Percentiles rank a stretch among this genome's conserved stretches.
Evolutionary conservation across 306 rosid species (phyloP).

Genomic region (Quercus bicolor): DNA sequence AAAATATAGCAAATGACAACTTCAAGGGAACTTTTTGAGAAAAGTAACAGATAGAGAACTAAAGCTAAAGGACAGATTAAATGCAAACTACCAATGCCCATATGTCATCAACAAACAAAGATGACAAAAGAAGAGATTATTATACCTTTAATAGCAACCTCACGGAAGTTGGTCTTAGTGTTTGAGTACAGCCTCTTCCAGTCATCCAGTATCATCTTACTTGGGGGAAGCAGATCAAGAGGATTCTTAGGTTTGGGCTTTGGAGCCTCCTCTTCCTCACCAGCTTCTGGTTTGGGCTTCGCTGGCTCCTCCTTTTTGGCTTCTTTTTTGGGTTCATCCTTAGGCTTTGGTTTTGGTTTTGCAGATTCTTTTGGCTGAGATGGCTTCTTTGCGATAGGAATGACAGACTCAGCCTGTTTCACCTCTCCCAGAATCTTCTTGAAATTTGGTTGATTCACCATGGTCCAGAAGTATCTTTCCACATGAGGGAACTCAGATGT

Average conservation of each 20-base stretch:
- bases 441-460: constrained; percentile 91
- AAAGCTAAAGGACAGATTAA: too few species aligned
- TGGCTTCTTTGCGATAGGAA: constrained; percentile 59
- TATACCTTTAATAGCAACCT: constrained; percentile 86
- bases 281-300: constrained; percentile 44
- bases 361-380: constrained; percentile 56
- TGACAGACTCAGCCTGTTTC: constrained; percentile 53
- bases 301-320: constrained; percentile 40
- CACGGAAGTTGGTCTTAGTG: constrained; percentile 89
- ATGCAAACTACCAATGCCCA: too few species aligned
- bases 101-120: constrained; percentile 27
- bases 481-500: constrained; percentile 86
- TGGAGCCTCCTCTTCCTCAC: constrained; percentile 68
- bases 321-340: constrained; percentile 65
- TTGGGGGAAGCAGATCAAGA: constrained; percentile 89
- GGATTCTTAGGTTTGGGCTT: constrained; percentile 87
- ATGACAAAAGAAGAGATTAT: background rate
- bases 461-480: constrained; percentile 92
- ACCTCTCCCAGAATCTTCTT: constrained; percentile 65
- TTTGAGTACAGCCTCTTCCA: constrained; percentile 93
- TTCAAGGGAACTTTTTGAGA: too few species aligned
- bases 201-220: constrained; percentile 84
- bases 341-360: constrained; percentile 46
- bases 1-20: too few species aligned
- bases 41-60: too few species aligned